Conservation (phyloP, 1,284 basidiomycete species). For the Austropuccinia psidii region DNA sequence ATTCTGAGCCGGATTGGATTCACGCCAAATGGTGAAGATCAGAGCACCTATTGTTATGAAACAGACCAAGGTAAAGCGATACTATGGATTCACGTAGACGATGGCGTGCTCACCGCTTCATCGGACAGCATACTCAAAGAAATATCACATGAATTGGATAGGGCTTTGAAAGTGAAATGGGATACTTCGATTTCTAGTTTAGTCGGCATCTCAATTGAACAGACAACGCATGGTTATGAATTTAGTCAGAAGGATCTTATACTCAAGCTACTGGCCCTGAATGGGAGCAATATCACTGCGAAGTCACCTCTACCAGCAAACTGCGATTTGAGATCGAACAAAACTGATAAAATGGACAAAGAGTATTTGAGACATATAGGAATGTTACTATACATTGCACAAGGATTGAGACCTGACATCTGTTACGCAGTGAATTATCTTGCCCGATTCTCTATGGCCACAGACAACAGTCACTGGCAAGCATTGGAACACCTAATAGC, state of each 20-base stretch:
- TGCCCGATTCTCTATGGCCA: background rate
- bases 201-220: background rate
- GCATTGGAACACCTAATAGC: background rate
- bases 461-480: background rate
- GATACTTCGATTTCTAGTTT: background rate
- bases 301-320: no score
- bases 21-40: background rate
- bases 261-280: background rate
- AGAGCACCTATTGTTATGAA: background rate
- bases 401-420: background rate
- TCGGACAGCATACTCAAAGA: background rate
- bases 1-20: background rate
- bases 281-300: no score
- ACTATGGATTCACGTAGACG: constrained; percentile 12
- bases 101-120: background rate
- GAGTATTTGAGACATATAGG: no score
- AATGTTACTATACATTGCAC: background rate
- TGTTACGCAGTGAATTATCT: background rate
- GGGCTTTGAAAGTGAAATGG: background rate
- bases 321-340: no score
- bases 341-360: no score
- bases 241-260: background rate
- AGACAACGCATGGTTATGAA: background rate
- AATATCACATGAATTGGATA: background rate
- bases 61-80: background rate